phyloP scores from a whole-genome alignment of 1,284 basidiomycete species.

The Trichosporon ovoides region DNA sequence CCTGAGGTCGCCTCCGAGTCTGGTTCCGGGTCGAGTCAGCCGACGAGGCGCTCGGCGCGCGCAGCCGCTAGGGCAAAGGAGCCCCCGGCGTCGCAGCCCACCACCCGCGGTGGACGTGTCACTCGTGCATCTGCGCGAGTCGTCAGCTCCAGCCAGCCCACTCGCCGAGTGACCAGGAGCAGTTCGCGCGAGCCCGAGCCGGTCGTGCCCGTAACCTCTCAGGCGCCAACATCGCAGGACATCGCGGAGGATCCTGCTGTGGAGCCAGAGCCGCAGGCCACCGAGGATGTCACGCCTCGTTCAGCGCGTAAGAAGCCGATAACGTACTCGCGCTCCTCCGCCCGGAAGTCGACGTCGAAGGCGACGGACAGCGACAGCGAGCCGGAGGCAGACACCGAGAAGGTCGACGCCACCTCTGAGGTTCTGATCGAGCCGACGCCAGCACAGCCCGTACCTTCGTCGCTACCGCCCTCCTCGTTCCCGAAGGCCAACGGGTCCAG shows the following conservation, averaged over 20 bases:
- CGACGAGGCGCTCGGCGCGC: background rate
- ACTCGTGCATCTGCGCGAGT: constrained; percentile 8
- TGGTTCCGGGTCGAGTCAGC: too few species aligned
- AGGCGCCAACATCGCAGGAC: background rate
- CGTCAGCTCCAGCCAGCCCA: constrained; percentile 8
- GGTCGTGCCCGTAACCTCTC: background rate
- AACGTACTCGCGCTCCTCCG: background rate
- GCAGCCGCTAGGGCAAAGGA: background rate
- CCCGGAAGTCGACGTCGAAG: background rate
- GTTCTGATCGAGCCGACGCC: background rate
- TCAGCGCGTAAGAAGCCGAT: background rate
- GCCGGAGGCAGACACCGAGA: background rate
- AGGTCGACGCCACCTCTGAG: background rate
- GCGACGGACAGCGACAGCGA: background rate
- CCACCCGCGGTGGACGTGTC: background rate
- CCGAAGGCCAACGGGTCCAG: background rate
- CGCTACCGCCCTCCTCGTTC: constrained; percentile 4
- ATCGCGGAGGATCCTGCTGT: constrained; percentile 10
- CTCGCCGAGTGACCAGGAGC: constrained; percentile 5
- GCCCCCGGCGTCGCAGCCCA: background rate
- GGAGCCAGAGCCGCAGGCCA: constrained; percentile 5
- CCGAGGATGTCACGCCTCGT: background rate
- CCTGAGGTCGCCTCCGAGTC: background rate
- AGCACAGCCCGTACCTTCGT: background rate
- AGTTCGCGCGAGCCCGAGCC: constrained; percentile 2